Evolutionary conservation across 148 eudicot species (phyloP).

Genomic region (Rhododendron simsii): DNA sequence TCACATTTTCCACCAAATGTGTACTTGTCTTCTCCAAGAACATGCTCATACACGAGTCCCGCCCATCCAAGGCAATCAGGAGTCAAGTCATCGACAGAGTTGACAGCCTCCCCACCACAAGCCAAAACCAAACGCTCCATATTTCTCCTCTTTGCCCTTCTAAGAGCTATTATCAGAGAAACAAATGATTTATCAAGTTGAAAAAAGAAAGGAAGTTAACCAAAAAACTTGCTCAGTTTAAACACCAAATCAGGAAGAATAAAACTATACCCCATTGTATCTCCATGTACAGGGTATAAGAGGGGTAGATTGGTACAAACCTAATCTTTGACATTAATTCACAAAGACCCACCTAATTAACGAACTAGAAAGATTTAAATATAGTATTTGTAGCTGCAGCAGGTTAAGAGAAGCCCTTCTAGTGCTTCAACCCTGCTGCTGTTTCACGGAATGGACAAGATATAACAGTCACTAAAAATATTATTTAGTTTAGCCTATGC

Average conservation of each 20-base stretch:
- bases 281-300: background rate
- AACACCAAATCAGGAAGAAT: background rate
- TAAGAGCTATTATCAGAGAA: conserved; percentile 72
- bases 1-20: conserved; percentile 96
- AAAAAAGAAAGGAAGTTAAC: background rate
- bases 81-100: conserved; percentile 89
- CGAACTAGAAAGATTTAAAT: background rate
- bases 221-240: background rate
- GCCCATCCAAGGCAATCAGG: conserved; percentile 98
- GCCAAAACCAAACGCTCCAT: conserved; percentile 97
- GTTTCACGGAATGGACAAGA: background rate
- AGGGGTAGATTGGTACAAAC: background rate
- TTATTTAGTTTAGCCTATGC: background rate
- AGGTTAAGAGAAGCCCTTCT: background rate
- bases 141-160: conserved; percentile 95
- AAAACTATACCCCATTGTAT: background rate
- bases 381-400: background rate
- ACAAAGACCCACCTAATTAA: background rate
- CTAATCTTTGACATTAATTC: background rate
- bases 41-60: conserved; percentile 93
- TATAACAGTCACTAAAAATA: background rate
- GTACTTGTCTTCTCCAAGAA: conserved; percentile 94
- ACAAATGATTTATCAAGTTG: background rate
- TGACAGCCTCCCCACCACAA: conserved; percentile 96
- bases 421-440: background rate